Percentiles rank a stretch among this genome's conserved stretches.
Evolutionary conservation across 805 yeast species (phyloP).

Genomic region (Monosporozyma aquatica): DNA sequence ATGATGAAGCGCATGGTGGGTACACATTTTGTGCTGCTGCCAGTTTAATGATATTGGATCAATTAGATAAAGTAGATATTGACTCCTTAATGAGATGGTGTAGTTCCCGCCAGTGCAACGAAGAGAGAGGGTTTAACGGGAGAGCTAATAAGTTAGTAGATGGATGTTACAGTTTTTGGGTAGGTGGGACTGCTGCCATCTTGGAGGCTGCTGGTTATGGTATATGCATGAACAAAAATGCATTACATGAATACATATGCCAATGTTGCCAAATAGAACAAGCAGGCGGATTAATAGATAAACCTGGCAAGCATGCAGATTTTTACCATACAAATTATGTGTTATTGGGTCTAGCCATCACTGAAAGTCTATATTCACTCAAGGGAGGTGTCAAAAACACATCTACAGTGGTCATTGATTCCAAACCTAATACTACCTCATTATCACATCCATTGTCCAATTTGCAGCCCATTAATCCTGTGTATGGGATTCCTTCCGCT

Average conservation of each 20-base stretch:
- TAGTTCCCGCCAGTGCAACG: slow-evolving; percentile 50
- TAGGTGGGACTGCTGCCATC: slow-evolving; percentile 69
- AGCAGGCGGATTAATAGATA: slow-evolving; percentile 76
- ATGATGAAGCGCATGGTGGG: slow-evolving; percentile 94
- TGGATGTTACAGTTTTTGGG: slow-evolving; percentile 95
- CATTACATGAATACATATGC: slow-evolving; percentile 55
- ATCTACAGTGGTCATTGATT: slow-evolving; percentile 2
- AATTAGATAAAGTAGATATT: slow-evolving; percentile 38
- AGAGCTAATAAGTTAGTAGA: slow-evolving; percentile 90
- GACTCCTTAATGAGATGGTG: slow-evolving; percentile 57
- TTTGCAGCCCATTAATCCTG: slow-evolving; percentile 38
- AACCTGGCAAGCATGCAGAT: slow-evolving; percentile 75
- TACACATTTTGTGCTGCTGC: slow-evolving; percentile 87
- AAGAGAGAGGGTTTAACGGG: slow-evolving; percentile 88
- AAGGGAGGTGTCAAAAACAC: background rate
- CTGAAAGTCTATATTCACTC: slow-evolving; percentile 11
- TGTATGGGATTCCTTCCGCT: slow-evolving; percentile 48
- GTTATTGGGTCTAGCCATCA: slow-evolving; percentile 52
- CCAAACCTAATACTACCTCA: background rate
- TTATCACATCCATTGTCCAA: background rate
- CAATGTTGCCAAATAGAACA: slow-evolving; percentile 58
- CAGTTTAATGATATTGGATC: slow-evolving; percentile 40
- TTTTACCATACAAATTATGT: slow-evolving; percentile 87
- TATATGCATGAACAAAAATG: slow-evolving; percentile 42
- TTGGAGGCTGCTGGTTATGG: slow-evolving; percentile 25